A percentile compares a stretch with the other conserved stretches of the same genome.
Conservation (phyloP, 768 basidiomycete species). For the Flagelloscypha sp. region DNA sequence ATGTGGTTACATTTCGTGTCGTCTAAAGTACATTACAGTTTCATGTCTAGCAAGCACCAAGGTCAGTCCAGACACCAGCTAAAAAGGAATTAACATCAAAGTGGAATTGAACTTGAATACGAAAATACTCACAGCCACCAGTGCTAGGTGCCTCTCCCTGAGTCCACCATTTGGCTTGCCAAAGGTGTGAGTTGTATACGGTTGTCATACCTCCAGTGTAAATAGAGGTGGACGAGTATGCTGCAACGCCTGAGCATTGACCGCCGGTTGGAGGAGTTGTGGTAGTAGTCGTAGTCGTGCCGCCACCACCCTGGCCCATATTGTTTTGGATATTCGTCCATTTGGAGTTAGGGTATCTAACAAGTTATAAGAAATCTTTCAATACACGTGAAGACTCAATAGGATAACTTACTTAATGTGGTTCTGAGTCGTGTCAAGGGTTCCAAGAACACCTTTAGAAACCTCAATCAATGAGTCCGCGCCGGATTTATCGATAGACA, state of each 20-base stretch:
- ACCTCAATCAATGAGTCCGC: conserved; percentile 50
- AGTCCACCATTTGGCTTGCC: conserved; percentile 62
- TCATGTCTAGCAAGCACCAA: conserved; percentile 34
- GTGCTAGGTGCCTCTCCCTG: conserved; percentile 48
- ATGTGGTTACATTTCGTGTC: no score
- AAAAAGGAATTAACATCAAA: conserved; percentile 5
- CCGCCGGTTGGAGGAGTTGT: conserved; percentile 20
- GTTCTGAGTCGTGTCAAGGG: conserved; percentile 55
- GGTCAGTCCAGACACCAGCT: conserved; percentile 51
- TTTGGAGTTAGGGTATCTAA: conserved; percentile 57
- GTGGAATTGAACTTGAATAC: background rate
- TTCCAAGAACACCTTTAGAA: conserved; percentile 37
- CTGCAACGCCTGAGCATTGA: conserved; percentile 32
- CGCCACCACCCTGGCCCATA: conserved; percentile 32
- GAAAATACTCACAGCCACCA: conserved; percentile 28
- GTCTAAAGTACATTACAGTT: no score
- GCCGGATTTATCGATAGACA: conserved; percentile 55
- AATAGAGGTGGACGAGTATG: conserved; percentile 41
- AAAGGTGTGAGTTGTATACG: conserved; percentile 43
- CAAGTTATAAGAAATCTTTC: background rate
- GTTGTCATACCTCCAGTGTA: conserved; percentile 40
- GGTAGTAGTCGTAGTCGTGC: conserved; percentile 10
- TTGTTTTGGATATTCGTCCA: conserved; percentile 65
- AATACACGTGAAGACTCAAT: background rate
- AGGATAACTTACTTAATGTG: conserved; percentile 44